Evolutionary conservation across 2,329 filamentous ascomycete species (phyloP), one percentile per base, ranked within the genome.

Genomic region (Claviceps spartinae): DNA sequence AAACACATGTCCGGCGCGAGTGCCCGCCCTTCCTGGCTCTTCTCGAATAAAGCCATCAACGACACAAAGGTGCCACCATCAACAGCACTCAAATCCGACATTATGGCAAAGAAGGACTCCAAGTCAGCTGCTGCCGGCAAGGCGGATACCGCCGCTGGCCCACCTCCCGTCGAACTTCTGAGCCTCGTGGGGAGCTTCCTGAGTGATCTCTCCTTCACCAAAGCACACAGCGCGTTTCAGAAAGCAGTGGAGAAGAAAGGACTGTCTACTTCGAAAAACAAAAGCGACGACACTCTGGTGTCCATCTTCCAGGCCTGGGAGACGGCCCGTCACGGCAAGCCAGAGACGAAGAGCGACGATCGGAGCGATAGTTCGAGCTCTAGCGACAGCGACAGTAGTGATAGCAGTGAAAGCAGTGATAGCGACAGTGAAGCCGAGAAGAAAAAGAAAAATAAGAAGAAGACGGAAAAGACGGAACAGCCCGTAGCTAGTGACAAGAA

Each of bases 131-230:
- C 60, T 43, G 37, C 53, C 48, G 52, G 58, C 34, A 59, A 57
- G 53, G 57, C 54, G 48, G 52, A 57, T 45, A 54, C 56, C 30
- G 54, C 56, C 41, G 36, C 63, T 9, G 52, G 70, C 46, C 73
- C 78, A 47, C 73, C 79, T 26, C 76, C 83, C 4, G 66, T 75
- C 30, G 75, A 85, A 65, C 70, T 89, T 38, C 71, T 89, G 62
- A 77, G 81, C 55, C 71, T 87, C 16, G 75, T 89, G 60, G 79
- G 80, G 56, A 67, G 69, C 22, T 89, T 88, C 65, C 73, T 89
- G 48, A 74, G 75, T 43, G 75, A 83, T 46, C 75, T 85, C 64
- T 77, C 79, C n/a, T 85, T 86, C 60, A 66, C 73, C 47, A 72
- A 73, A 54, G 78, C 85, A 46, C 77, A 77, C 61, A 70, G 74